Evolutionary conservation across 768 basidiomycete species (phyloP).

Genomic region (Neoboletus subvelutipes): DNA sequence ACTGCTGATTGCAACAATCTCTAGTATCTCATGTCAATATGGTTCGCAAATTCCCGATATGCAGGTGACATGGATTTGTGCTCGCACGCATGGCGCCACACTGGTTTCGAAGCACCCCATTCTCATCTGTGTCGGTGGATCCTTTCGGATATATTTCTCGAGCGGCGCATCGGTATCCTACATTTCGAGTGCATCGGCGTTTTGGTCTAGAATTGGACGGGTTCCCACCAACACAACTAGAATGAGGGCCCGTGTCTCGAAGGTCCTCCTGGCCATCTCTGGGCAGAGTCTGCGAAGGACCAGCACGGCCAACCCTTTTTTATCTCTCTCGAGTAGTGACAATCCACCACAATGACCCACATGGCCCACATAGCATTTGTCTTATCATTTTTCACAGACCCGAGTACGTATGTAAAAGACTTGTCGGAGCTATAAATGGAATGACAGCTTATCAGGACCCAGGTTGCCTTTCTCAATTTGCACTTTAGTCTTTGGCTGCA

Average conservation of each 20-base stretch:
- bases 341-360: neutral
- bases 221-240: neutral
- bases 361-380: neutral
- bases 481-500: neutral
- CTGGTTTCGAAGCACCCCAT: neutral
- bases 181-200: constrained; percentile 5
- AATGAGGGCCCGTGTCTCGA: neutral
- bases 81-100: neutral
- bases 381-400: neutral
- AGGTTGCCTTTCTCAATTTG: neutral
- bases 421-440: neutral
- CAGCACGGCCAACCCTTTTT: neutral
- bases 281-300: neutral
- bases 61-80: neutral
- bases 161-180: neutral
- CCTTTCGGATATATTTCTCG: neutral
- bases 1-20: neutral
- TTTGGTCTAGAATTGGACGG: neutral
- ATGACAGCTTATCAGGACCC: neutral
- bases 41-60: neutral
- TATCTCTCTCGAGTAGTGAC: neutral
- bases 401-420: neutral
- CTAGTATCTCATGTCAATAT: neutral
- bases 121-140: neutral
- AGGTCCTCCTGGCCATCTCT: neutral